Evolutionary conservation across 2,329 filamentous ascomycete species (phyloP), one percentile per base, ranked within the genome.

Genomic region (Shiraia sp.): DNA sequence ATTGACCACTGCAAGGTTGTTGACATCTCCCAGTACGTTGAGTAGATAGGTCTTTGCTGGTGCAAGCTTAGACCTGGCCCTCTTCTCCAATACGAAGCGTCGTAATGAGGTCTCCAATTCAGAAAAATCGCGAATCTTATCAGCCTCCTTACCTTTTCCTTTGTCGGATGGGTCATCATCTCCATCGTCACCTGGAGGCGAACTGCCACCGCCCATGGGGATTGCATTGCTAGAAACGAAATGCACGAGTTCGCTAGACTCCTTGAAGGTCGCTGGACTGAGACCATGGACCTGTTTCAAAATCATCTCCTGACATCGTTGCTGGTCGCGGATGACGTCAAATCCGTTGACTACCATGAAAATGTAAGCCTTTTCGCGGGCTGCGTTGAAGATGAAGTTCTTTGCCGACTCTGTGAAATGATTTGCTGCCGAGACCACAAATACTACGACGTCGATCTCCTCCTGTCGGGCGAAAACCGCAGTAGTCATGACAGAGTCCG

Each of bases 321-420:
- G 79, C 74, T 96, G 93, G 70, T 97, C 91, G 51, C 87, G 81
- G 59, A 99, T 97, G 47, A 87, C 87, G 70, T 99, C 93, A 61
- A 90, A 99, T 13, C 92, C 91, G 66, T 99, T 99, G 54, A 99
- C 93, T 10, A 99, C 93, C 70, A 99, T 95, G 69, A 99, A 99
- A 49, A 99, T 91, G 65, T 99, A 99, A 0, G 93, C 92, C 72
- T 99, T 99, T 65, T 99, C 93, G 28, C 92, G 84, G 1, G 93
- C 93, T 2, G 93, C 93, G 36, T 92, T 92, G 77, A 88, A 88
- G 49, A 99, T 96, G 63, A 99, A 99, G 60, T 99, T 93, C 71
- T 88, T 95, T n/a, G 93, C 91, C 1, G 93, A 96, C 40, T 95
- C 83, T 0, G 93, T 99, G 65, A 99, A 97, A 71, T 99, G 93